phyloP scores from a whole-genome alignment of 192 early-diverging fungal species.

The Coemansia sp. region DNA sequence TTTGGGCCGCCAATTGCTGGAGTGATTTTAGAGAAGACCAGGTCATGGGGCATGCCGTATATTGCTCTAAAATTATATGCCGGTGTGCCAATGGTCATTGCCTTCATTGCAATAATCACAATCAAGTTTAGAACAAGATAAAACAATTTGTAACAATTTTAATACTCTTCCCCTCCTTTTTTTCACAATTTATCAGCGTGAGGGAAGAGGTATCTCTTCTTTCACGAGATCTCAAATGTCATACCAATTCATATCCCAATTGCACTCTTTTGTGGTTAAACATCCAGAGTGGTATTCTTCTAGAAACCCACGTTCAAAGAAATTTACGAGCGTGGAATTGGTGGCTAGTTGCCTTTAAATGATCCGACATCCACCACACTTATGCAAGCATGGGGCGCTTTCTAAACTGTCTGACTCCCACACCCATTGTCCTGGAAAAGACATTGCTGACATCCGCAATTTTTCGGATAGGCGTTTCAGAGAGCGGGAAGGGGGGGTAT shows the following conservation, averaged over 20 bases:
- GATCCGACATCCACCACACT: background rate
- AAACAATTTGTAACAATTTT: slow-evolving; percentile 5
- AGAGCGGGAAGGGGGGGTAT: background rate
- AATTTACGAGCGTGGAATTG: background rate
- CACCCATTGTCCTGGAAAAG: background rate
- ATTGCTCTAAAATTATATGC: slow-evolving; percentile 47
- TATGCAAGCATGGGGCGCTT: background rate
- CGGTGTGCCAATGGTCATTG: slow-evolving; percentile 43
- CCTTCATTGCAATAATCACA: slow-evolving; percentile 37
- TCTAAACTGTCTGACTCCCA: background rate
- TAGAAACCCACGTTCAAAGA: too few species aligned
- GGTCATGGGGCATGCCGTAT: slow-evolving; percentile 50
- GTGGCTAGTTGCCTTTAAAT: background rate
- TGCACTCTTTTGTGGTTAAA: too few species aligned
- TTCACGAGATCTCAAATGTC: background rate
- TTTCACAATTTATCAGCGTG: background rate
- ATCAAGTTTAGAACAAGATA: slow-evolving; percentile 24
- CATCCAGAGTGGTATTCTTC: too few species aligned
- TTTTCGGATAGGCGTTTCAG: background rate
- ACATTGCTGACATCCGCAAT: background rate
- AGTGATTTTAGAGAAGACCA: slow-evolving; percentile 43
- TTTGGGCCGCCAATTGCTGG: slow-evolving; percentile 52
- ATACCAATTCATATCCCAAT: background rate
- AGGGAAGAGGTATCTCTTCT: background rate
- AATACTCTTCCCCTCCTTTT: background rate